Evolutionary conservation across 768 basidiomycete genomes (phyloP), one percentile per base, ranked within the genome.

Genomic region (Mycena crocata): DNA sequence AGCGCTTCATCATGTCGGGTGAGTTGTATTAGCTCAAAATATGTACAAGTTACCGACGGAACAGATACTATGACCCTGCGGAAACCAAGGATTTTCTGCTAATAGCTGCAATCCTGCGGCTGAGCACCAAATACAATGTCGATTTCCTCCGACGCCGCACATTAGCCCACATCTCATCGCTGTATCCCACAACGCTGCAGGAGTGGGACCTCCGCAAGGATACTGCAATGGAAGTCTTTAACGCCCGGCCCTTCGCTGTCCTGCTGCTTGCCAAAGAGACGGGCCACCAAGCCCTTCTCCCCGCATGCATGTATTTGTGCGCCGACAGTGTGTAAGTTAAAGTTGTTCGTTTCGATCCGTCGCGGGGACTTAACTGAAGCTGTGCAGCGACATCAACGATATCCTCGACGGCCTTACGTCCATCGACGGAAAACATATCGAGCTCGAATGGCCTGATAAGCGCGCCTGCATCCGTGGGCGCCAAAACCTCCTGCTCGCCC

Each of bases 381-480:
- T n/a, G n/a, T n/a, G n/a, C n/a, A n/a, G n/a, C 51, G 65, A 67
- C 32, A 67, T 70, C 26, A 57, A 67, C 57, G 69, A 70, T 44
- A 70, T 70, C 8, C 69, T 70, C 34, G 69, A 70, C 28, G 69
- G 69, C 12, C 46, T 70, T n/a, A 56, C 31, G 37, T 63, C 65
- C 21, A 70, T 70, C 52, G 69, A 70, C 49, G 69, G 69, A n/a
- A 66, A 64, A 24, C 69, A 70, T 48, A 28, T 70, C 61, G 69
- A 70, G 62, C 69, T 70, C 35, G 69, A 70, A 45, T 70, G 69
- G 69, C 62, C 58, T 44, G 69, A 70, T 48, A 70, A 70, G 58
- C 69, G 69, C 14, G 42, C 69, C 1, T 70, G 69, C 65, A 70
- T 70, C 39, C 69, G 69, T 23, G 69, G 69, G 10, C 69, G 69